phyloP scores from a whole-genome alignment of 805 yeast species.

The Priceomyces melissophilus region DNA sequence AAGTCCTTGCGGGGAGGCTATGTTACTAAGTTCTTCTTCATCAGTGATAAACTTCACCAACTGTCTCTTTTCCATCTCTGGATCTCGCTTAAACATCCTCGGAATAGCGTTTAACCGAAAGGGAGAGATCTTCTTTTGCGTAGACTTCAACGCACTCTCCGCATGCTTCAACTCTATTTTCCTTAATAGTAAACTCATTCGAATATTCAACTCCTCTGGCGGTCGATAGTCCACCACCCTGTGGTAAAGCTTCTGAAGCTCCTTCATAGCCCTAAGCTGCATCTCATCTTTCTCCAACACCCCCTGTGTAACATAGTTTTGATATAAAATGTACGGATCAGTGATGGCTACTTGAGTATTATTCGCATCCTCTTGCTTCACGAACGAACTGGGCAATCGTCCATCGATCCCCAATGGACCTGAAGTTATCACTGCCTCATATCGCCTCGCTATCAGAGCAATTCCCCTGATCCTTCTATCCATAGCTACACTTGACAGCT shows the following conservation, averaged over 20 bases:
- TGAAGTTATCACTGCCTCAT: slow-evolving; percentile 7
- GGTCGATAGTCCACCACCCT: slow-evolving; percentile 61
- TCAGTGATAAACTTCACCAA: slow-evolving; percentile 51
- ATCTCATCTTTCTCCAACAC: slow-evolving; percentile 49
- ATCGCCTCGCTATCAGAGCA: background rate
- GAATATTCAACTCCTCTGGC: slow-evolving; percentile 42
- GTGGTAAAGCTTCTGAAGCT: slow-evolving; percentile 57
- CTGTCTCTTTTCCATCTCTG: slow-evolving; percentile 30
- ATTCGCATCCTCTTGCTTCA: background rate
- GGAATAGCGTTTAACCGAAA: slow-evolving; percentile 15
- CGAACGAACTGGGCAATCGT: slow-evolving; percentile 21
- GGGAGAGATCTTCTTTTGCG: slow-evolving; percentile 11
- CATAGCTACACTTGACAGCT: too few species aligned
- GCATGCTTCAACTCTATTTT: slow-evolving; percentile 34
- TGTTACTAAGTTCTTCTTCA: slow-evolving; percentile 54
- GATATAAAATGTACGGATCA: slow-evolving; percentile 61
- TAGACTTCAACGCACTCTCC: slow-evolving; percentile 12
- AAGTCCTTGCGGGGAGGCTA: slow-evolving; percentile 63
- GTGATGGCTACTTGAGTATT: slow-evolving; percentile 41
- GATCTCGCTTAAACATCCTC: slow-evolving; percentile 28
- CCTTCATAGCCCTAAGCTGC: slow-evolving; percentile 62
- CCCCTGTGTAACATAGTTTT: slow-evolving; percentile 50
- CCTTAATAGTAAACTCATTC: slow-evolving; percentile 37
- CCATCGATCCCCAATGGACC: slow-evolving; percentile 41
- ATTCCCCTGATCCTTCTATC: too few species aligned